A percentile compares a stretch with the other conserved stretches of the same genome.
phyloP scores from a whole-genome alignment of 2,329 filamentous ascomycete species.

The Arthrinium puccinioides region DNA sequence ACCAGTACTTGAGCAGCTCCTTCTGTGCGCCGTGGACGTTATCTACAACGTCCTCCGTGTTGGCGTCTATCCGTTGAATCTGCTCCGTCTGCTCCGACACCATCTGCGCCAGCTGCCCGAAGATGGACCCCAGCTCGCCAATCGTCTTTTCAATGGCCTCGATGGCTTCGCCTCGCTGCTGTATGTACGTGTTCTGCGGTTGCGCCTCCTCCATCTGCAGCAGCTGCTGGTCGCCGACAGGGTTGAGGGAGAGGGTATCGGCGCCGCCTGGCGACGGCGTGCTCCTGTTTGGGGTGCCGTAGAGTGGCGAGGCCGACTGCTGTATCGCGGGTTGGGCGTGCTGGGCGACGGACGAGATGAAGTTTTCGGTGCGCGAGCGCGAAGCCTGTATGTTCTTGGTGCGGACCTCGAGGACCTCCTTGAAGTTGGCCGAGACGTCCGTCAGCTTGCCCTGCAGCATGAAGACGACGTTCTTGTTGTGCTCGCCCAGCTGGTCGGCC shows the following conservation, averaged over 20 bases:
- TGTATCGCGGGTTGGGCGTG: constrained; percentile 62
- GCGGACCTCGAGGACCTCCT: constrained; percentile 90
- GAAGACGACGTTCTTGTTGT: constrained; percentile 95
- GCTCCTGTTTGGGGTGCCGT: constrained; percentile 66
- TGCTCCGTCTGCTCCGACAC: constrained; percentile 92
- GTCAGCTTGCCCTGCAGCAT: constrained; percentile 86
- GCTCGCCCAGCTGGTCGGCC: constrained; percentile 78
- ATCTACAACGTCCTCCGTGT: constrained; percentile 95
- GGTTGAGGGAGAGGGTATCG: constrained; percentile 78
- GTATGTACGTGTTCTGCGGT: constrained; percentile 79
- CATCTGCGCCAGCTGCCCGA: constrained; percentile 92
- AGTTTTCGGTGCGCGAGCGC: constrained; percentile 87
- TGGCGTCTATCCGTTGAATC: constrained; percentile 95
- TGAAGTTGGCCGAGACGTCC: constrained; percentile 91
- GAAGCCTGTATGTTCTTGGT: constrained; percentile 98
- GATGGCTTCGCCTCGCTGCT: constrained; percentile 90
- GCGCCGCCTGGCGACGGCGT: constrained; percentile 57
- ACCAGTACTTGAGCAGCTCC: constrained; percentile 96
- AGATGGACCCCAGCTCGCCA: constrained; percentile 82
- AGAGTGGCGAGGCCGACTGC: constrained; percentile 78
- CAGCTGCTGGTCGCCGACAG: constrained; percentile 74
- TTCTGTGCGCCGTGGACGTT: constrained; percentile 96
- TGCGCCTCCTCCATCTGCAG: constrained; percentile 92
- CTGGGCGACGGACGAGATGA: constrained; percentile 82
- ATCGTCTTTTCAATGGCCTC: constrained; percentile 97